Evolutionary conservation across 768 basidiomycete genomes (phyloP).

Genomic region (Calocybe gangraenosa): DNA sequence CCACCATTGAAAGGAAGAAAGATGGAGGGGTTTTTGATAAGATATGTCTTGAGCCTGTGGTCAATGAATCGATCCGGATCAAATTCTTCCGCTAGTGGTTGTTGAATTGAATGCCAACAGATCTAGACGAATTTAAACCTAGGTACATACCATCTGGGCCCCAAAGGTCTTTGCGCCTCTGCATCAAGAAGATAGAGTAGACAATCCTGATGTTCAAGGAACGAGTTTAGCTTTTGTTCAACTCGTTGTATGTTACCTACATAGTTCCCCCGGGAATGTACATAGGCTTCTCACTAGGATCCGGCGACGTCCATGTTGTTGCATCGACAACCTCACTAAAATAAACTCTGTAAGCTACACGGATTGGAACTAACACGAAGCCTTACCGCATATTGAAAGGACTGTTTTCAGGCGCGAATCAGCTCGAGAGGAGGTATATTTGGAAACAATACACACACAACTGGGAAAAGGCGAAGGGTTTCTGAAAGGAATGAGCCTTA

Average conservation of each 20-base stretch:
- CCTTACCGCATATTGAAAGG: conserved; percentile 47
- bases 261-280: conserved; percentile 50
- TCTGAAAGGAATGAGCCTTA: conserved; percentile 25
- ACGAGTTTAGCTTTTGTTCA: background rate
- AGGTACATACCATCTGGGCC: conserved; percentile 58
- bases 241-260: conserved; percentile 23
- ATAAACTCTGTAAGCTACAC: background rate
- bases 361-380: background rate
- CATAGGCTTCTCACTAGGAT: conserved; percentile 42
- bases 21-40: conserved; percentile 62
- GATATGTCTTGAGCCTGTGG: conserved; percentile 54
- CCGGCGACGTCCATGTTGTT: conserved; percentile 43
- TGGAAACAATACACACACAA: conserved; percentile 34
- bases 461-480: conserved; percentile 52
- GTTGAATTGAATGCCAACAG: background rate
- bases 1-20: conserved; percentile 67
- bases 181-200: conserved; percentile 64
- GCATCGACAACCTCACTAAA: conserved; percentile 43
- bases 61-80: conserved; percentile 74
- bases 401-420: conserved; percentile 15
- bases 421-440: background rate
- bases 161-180: conserved; percentile 63
- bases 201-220: conserved; percentile 24
- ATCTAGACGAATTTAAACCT: background rate
- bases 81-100: conserved; percentile 50